These are phyloP conservation scores for Chytriomyces sp. DNA, from an alignment of 192 early-diverging fungal species.

Conservation along the genomic window DNA sequence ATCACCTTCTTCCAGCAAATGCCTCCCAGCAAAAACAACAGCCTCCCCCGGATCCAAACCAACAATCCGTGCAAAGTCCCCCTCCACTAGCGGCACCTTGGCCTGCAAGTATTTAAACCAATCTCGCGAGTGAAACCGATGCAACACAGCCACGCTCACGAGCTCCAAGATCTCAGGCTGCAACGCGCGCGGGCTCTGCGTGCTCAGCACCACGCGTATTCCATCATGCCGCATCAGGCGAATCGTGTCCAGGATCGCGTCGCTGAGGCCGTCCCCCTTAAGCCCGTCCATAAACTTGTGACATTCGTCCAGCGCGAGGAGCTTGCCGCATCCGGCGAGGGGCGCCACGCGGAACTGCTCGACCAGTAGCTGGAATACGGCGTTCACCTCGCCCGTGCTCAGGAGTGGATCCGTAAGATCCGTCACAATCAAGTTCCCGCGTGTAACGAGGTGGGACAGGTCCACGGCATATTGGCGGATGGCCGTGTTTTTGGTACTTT, in stretches of 20 bases:
- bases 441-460: neutral
- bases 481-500: slow-evolving; percentile 8
- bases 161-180: slow-evolving; percentile 42
- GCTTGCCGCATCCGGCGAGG: slow-evolving; percentile 22
- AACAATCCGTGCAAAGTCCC: slow-evolving; percentile 29
- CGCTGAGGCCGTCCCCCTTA: slow-evolving; percentile 25
- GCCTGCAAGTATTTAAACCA: slow-evolving; percentile 36
- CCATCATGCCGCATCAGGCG: slow-evolving; percentile 42
- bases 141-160: slow-evolving; percentile 26
- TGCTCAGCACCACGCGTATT: slow-evolving; percentile 33
- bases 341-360: slow-evolving; percentile 25
- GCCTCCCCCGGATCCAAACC: slow-evolving; percentile 35
- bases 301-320: slow-evolving; percentile 41
- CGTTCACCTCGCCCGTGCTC: slow-evolving; percentile 32
- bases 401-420: slow-evolving; percentile 40
- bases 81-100: slow-evolving; percentile 24
- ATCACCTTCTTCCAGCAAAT: slow-evolving; percentile 4
- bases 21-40: slow-evolving; percentile 30
- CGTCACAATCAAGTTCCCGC: slow-evolving; percentile 28
- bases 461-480: slow-evolving; percentile 13
- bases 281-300: slow-evolving; percentile 36
- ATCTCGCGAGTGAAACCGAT: slow-evolving; percentile 36
- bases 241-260: slow-evolving; percentile 27
- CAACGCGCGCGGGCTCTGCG: slow-evolving; percentile 33
- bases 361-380: slow-evolving; percentile 39